These are phyloP conservation scores for Teratosphaeria zuluensis DNA, from an alignment of 2,329 filamentous ascomycete species.

Conservation along the genomic window DNA sequence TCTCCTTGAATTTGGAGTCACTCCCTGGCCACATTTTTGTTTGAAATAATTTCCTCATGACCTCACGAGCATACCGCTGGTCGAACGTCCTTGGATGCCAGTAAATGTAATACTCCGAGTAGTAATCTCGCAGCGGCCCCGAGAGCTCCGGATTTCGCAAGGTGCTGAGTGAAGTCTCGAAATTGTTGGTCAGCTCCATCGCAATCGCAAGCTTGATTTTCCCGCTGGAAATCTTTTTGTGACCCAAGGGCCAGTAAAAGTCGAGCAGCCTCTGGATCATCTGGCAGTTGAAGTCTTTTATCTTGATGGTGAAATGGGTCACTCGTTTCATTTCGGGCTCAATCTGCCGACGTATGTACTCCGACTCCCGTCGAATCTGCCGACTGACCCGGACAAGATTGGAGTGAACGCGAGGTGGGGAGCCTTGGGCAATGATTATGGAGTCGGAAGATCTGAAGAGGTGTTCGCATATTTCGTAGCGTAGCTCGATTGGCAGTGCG, in stretches of 20 bases:
- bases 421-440: too few relatives aligned
- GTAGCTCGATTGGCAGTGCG: constrained; percentile 4
- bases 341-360: neutral
- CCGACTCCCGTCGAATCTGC: too few relatives aligned
- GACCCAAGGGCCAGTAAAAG: too few relatives aligned
- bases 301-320: neutral
- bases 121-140: neutral
- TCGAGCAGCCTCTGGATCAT: neutral
- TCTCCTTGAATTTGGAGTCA: too few relatives aligned
- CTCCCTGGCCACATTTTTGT: too few relatives aligned
- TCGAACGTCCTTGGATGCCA: neutral
- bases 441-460: neutral
- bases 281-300: neutral
- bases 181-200: neutral
- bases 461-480: constrained; percentile 4
- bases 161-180: neutral
- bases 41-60: too few relatives aligned
- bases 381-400: too few relatives aligned
- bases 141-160: neutral
- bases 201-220: neutral
- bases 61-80: neutral
- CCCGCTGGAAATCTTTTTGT: too few relatives aligned
- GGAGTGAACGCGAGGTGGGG: too few relatives aligned
- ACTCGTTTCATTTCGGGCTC: neutral
- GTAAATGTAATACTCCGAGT: neutral